phyloP scores from a whole-genome alignment of 306 rosid species.

The Hippophae rhamnoides region DNA sequence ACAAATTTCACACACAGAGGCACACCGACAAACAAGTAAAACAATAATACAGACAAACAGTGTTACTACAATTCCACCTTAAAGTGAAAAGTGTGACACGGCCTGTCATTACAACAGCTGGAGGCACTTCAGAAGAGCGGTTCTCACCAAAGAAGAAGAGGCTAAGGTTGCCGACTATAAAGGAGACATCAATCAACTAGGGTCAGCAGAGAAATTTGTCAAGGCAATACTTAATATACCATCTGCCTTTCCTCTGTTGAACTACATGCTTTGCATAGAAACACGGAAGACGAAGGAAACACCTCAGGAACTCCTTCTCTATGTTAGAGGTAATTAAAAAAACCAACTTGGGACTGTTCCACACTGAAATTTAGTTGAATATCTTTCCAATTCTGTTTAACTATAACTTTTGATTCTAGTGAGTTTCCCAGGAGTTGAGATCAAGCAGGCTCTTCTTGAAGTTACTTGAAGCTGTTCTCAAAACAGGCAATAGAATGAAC shows the following conservation, averaged over 20 bases:
- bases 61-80: neutral
- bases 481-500: conserved; percentile 95
- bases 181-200: conserved; percentile 73
- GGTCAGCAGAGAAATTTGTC: conserved; percentile 78
- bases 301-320: conserved; percentile 76
- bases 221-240: conserved; percentile 59
- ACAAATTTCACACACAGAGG: neutral
- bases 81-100: conserved; percentile 45
- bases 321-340: conserved; percentile 68
- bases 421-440: conserved; percentile 86
- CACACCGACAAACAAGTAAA: neutral
- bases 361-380: neutral
- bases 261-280: conserved; percentile 77
- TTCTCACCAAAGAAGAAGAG: conserved; percentile 79
- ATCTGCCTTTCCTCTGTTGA: conserved; percentile 66
- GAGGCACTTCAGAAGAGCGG: conserved; percentile 92
- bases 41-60: neutral
- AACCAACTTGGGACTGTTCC: neutral
- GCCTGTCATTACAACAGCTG: conserved; percentile 61
- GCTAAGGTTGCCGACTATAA: conserved; percentile 52
- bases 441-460: conserved; percentile 93
- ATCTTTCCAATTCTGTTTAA: neutral
- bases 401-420: conserved; percentile 26
- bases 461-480: conserved; percentile 77
- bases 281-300: conserved; percentile 87